Evolutionary conservation across 2,329 filamentous ascomycete genomes (phyloP), one percentile per base, ranked within the genome.

Genomic region (Xylariaceae sp.): DNA sequence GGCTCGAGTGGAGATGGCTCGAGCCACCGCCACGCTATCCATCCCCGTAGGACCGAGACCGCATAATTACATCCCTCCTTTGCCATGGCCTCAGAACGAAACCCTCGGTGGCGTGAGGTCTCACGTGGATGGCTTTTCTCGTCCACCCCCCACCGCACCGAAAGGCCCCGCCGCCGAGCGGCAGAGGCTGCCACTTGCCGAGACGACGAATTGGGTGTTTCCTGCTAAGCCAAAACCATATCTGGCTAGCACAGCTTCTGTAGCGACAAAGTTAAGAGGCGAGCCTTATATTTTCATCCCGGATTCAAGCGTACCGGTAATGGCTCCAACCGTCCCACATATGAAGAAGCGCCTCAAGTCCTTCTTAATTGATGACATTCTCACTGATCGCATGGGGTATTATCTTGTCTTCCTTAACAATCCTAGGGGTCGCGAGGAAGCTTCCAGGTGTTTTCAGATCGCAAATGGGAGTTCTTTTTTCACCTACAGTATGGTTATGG

Each of bases 201-300:
- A 70, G 51, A n/a, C 55, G 32, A 61, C 74, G 53, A 60, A 70
- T 9, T 72, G 75, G 61, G 16, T 62, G 10, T 68, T 68, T 34
- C 72, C 72, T 49, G 71, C 68, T 41, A 77, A 75, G 57, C 72
- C 80, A 54, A 73, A 76, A 62, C 70, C 75, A 19, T 74, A 80
- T 18, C 65, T 84, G 8, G 74, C 89, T 26, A 88, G 92, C 67
- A 75, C 79, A 32, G 81, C 83, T 47, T 82, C 81, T 2, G 79
- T 95, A 41, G 74, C 87, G 19, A 74, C 80, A 32, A 84, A 85
- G 59, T 82, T 96, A 48, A 84, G 86, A 65, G 81, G 84, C 48
- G 85, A 89, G 55, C 94, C 94, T 0, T 96, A 96, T 68, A 85
- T 97, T 36, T 96, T 95, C 67, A 87, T 99, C 53, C 80, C 89